These are phyloP conservation scores for Cercospora brassicicola DNA, from an alignment of 2,329 filamentous ascomycete species.

Conservation along the genomic window DNA sequence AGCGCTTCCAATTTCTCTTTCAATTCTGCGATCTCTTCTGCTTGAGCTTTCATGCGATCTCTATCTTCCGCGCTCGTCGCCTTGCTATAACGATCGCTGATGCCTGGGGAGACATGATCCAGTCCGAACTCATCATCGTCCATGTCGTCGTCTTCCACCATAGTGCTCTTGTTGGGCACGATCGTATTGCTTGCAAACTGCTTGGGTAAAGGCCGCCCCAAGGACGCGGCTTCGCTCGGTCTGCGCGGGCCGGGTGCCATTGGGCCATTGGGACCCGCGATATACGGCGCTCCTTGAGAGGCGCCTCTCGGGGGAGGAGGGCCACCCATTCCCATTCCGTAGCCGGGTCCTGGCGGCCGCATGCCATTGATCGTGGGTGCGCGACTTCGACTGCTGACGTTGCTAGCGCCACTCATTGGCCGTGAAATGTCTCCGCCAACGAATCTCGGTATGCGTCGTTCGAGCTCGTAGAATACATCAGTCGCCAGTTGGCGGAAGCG, in stretches of 20 bases:
- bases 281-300: slow-evolving; percentile 28
- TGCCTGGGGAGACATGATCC: slow-evolving; percentile 27
- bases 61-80: slow-evolving; percentile 56
- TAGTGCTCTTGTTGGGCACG: slow-evolving; percentile 94
- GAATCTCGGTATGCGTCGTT: slow-evolving; percentile 84
- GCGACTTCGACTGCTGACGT: slow-evolving; percentile 29
- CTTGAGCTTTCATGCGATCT: slow-evolving; percentile 74
- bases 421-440: slow-evolving; percentile 67
- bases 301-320: slow-evolving; percentile 29
- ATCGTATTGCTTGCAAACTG: slow-evolving; percentile 95
- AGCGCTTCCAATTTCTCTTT: slow-evolving; percentile 71
- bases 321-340: slow-evolving; percentile 30
- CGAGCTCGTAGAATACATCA: slow-evolving; percentile 93
- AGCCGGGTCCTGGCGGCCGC: slow-evolving; percentile 37
- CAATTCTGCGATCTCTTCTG: slow-evolving; percentile 72
- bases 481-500: slow-evolving; percentile 90
- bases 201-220: slow-evolving; percentile 76
- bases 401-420: slow-evolving; percentile 65
- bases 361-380: slow-evolving; percentile 37
- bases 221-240: slow-evolving; percentile 41
- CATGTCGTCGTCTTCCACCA: slow-evolving; percentile 84
- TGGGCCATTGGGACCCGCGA: slow-evolving; percentile 31
- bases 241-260: slow-evolving; percentile 48
- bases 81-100: slow-evolving; percentile 21
- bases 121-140: slow-evolving; percentile 42